Base-by-base conservation (phyloP, 1,284 basidiomycete genomes). In the Polyporus tsugae region DNA sequence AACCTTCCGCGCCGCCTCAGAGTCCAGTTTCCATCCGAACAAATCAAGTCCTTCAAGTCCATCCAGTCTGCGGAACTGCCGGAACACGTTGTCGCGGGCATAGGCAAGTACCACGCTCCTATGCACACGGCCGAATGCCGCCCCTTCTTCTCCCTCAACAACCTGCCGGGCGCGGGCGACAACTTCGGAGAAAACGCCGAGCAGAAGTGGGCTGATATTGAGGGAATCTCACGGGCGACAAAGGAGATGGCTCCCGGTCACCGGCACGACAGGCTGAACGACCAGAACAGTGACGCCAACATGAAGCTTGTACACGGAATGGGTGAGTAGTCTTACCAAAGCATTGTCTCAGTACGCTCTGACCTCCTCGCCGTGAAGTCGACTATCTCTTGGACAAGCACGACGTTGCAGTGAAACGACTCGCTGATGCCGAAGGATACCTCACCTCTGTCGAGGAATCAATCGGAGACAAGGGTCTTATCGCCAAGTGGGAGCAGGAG, bases 51-150 rank as follows among this genome's bases (percentile, higher is more conserved):
- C 6, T 53, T 61, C 13, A 42, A 60, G 10, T 66, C 62, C 1
- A 60, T 65, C 52, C 19, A 49, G 10, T 36, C 15, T 4, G 35
- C 38, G 0, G 10, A 38, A 2, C 36, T 59, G 7, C 57, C 38
- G 15, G n/a, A 39, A 19, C 15, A 19, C 9, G 5, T 41, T 11
- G 38, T 59, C 10, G 61, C 49, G 1, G 61, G 63, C 2, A 60
- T 76, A 4, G 75, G 72, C 4, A 76, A 75, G 59, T 75, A 73
- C 49, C 76, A 77, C 60, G 62, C 69, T 1, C 64, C 65, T 3
- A 74, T 66, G 15, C 76, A 77, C 55, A 68, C n/a, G 22, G 19
- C 39, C 10, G 35, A 55, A 11, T 77, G 75, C 55, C 68, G 69
- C 3, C 65, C 59, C 9, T 64, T 46, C n/a, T 73, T 61, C 60